Conservation (phyloP, 441 rosid genomes). For the Arabidopsis hybrid region DNA sequence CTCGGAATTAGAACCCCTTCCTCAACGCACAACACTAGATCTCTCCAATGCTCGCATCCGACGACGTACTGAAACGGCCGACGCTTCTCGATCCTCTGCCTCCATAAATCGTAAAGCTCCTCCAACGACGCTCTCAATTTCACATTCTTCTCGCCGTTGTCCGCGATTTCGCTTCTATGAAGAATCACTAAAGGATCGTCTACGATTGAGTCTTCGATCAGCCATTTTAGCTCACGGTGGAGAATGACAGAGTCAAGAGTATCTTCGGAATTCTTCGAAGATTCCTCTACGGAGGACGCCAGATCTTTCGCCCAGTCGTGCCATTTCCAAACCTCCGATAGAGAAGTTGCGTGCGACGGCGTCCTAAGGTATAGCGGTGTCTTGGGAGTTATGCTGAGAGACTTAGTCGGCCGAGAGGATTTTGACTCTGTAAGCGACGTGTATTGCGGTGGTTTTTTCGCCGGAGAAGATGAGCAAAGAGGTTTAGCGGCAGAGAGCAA, state of each 20-base stretch:
- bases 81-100: slow-evolving; percentile 80
- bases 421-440: not conserved
- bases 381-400: slow-evolving; percentile 42
- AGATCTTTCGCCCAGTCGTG: slow-evolving; percentile 75
- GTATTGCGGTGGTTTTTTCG: slow-evolving; percentile 25
- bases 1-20: slow-evolving; percentile 95
- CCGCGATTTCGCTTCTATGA: slow-evolving; percentile 5
- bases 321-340: slow-evolving; percentile 70
- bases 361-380: slow-evolving; percentile 66
- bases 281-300: slow-evolving; percentile 63
- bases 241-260: slow-evolving; percentile 68
- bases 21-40: slow-evolving; percentile 79
- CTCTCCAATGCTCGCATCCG: slow-evolving; percentile 96
- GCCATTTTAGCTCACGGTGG: slow-evolving; percentile 86
- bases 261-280: slow-evolving; percentile 59
- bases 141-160: slow-evolving; percentile 29
- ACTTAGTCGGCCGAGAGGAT: slow-evolving; percentile 3
- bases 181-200: slow-evolving; percentile 49
- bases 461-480: slow-evolving; percentile 38
- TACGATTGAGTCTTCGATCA: slow-evolving; percentile 66
- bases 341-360: slow-evolving; percentile 51
- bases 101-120: slow-evolving; percentile 76
- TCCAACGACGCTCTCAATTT: slow-evolving; percentile 55
- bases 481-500: slow-evolving; percentile 37
- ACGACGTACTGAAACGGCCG: slow-evolving; percentile 88